These are phyloP conservation scores for Phytopythium delawarense DNA, from an alignment of 352 stramenopile species.

Conservation along the genomic window DNA sequence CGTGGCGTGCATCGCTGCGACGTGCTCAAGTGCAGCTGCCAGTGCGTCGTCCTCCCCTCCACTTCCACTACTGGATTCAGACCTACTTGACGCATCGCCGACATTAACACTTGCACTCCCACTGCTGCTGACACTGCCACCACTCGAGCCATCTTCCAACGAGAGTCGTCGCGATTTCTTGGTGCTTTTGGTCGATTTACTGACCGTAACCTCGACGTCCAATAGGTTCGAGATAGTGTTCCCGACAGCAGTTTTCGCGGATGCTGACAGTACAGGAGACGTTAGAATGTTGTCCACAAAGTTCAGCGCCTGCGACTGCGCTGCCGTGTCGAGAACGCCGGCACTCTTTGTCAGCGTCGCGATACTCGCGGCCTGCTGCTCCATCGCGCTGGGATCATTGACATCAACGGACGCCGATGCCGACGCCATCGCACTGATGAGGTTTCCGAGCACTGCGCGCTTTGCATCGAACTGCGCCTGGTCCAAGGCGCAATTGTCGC, in stretches of 20 bases:
- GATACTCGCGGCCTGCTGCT: slow-evolving; percentile 62
- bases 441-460: slow-evolving; percentile 35
- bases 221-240: slow-evolving; percentile 64
- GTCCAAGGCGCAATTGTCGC: slow-evolving; percentile 55
- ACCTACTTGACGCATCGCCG: neutral
- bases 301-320: slow-evolving; percentile 42
- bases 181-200: neutral
- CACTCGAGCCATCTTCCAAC: neutral
- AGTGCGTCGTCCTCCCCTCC: slow-evolving; percentile 14
- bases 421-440: slow-evolving; percentile 57
- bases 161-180: slow-evolving; percentile 12
- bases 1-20: slow-evolving; percentile 36
- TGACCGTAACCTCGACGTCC: slow-evolving; percentile 20
- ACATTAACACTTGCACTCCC: neutral
- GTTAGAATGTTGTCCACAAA: slow-evolving; percentile 56
- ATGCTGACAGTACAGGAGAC: slow-evolving; percentile 42
- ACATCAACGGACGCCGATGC: slow-evolving; percentile 44
- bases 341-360: slow-evolving; percentile 65
- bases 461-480: slow-evolving; percentile 49
- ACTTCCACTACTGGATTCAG: slow-evolving; percentile 6
- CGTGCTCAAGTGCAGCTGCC: slow-evolving; percentile 4
- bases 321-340: slow-evolving; percentile 39
- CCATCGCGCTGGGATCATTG: slow-evolving; percentile 43
- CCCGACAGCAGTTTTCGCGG: slow-evolving; percentile 40
- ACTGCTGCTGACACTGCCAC: slow-evolving; percentile 1